Evolutionary conservation across 177 flowering plant genomes (phyloP), one percentile per base, ranked within the genome.

Genomic region (Vitis hybrid): DNA sequence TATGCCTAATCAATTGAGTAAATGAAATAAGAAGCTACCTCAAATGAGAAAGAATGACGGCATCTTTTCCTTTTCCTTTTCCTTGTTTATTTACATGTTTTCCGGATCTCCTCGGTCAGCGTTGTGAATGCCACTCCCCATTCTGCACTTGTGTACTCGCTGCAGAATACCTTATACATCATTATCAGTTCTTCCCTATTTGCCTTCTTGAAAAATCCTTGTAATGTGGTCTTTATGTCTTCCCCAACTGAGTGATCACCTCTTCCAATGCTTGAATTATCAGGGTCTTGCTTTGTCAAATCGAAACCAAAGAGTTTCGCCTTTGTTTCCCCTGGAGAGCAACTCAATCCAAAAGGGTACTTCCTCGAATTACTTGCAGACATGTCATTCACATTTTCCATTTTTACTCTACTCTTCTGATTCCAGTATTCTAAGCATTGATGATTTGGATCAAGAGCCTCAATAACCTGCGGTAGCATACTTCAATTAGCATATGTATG

Each of bases 381-480:
- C 21, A 52, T 27, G 30, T 46, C 70, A 57, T n/a, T 72, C 59
- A 56, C 35, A 54, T 64, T 61, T 18, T 60, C 67, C 50, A 46
- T 24, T 62, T 70, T 63, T 18, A 60, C 19, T 1, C 30, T 11
- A n/a, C 14, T 52, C 66, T 58, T 81, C 81, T 73, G 65, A 58
- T 76, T 74, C 97, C 97, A 92, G 71, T 92, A 90, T 75, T 88
- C 94, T 63, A 66, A 15, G 74, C 84, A 86, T 58, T 71, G 83
- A 60, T 82, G 89, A 64, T 68, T 14, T 21, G 86, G 85, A 76
- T 92, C 96, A 16, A 87, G 89, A 54, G 87, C 86, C 72, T 92
- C 91, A 51, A 88, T 84, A 40, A 81, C 89, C 96, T 91, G 88
- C 21, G 51, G 40, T 19, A 21, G 40, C 35, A 64, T 49, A 15